Evolutionary conservation across 1,139 yeast genomes (phyloP), one percentile per base, ranked within the genome.

Genomic region (Yamadazyma conglobata): DNA sequence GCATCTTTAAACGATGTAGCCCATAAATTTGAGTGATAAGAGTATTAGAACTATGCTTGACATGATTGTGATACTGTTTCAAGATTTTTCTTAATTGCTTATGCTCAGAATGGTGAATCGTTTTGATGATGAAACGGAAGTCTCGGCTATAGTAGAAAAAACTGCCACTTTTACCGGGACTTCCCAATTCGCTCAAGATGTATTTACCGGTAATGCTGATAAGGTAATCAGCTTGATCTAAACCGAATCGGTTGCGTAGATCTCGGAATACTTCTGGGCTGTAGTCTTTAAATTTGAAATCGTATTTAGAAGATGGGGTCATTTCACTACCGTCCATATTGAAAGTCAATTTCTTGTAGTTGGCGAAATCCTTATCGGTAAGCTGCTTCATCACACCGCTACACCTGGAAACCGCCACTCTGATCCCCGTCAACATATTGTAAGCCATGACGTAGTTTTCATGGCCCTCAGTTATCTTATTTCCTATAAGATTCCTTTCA

Each of bases 151-250:
- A 93, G 60, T 91, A 93, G 52, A 93, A 93, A 51, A 91, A 89
- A 0, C 96, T 87, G 0, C 98, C 98, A 47, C 94, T 82, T 56
- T 93, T 93, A 3, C 99, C 99, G 0, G 97, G 97, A 2, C 96
- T 87, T 13, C 93, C 95, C 42, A 89, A 66, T 58, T 91, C 97
- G 19, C 94, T 83, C 27, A 93, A 71, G 42, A 93, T 86, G 50
- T 89, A 91, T 56, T 88, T 88, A 12, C 96, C 91, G 1, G 97
- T 89, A 42, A 93, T 70, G 1, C 96, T 86, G 48, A 91, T 81
- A 38, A 93, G 68, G 56, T 93, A 93, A 56, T 93, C 98, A 1
- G 96, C 97, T 2, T 95, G 96, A 50, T 91, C 97, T 18, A 93
- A 70, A 11, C 89, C 88, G 60, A 93, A 93, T 24, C 77, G 54